phyloP scores from a whole-genome alignment of 2,329 filamentous ascomycete species.

The Epichloe brachyelytri region DNA sequence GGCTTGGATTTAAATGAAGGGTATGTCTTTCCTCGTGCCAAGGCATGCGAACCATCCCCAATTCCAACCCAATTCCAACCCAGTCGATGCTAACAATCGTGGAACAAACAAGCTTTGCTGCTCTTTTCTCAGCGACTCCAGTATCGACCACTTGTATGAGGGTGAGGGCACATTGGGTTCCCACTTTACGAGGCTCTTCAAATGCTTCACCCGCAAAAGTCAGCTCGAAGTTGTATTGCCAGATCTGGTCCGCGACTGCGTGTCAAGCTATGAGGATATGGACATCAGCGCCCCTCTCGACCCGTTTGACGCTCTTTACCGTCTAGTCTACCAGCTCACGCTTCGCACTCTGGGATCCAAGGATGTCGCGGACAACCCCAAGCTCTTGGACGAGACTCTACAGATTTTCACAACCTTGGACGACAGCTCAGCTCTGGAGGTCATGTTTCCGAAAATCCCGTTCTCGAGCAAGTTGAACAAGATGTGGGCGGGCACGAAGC shows the following conservation, averaged over 20 bases:
- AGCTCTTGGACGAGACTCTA: constrained; percentile 25
- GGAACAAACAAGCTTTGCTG: constrained; percentile 13
- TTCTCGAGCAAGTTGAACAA: constrained; percentile 29
- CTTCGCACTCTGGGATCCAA: constrained; percentile 40
- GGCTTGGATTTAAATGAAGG: constrained; percentile 30
- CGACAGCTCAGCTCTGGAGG: constrained; percentile 24
- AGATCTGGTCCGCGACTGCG: constrained; percentile 28
- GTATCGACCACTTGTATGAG: constrained; percentile 9
- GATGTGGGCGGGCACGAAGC: constrained; percentile 28
- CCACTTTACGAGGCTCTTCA: constrained; percentile 17
- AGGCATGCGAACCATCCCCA: too few species aligned
- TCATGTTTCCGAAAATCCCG: constrained; percentile 42
- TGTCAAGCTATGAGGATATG: constrained; percentile 1
- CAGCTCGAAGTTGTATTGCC: constrained; percentile 26
- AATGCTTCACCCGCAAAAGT: constrained; percentile 24
- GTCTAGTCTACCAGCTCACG: constrained; percentile 41
- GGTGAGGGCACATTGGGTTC: constrained; percentile 11
- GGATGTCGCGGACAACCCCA: constrained; percentile 37
- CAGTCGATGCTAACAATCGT: too few species aligned
- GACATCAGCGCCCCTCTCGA: constrained; percentile 19
- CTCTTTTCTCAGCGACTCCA: constrained; percentile 19
- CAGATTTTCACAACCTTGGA: constrained; percentile 37
- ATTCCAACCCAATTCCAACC: too few species aligned
- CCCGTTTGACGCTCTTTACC: constrained; percentile 40
- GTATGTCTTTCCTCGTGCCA: constrained; percentile 13